These are phyloP conservation scores for Sherardia arvensis DNA, from an alignment of 257 asterid genomes.

Conservation along the genomic window DNA sequence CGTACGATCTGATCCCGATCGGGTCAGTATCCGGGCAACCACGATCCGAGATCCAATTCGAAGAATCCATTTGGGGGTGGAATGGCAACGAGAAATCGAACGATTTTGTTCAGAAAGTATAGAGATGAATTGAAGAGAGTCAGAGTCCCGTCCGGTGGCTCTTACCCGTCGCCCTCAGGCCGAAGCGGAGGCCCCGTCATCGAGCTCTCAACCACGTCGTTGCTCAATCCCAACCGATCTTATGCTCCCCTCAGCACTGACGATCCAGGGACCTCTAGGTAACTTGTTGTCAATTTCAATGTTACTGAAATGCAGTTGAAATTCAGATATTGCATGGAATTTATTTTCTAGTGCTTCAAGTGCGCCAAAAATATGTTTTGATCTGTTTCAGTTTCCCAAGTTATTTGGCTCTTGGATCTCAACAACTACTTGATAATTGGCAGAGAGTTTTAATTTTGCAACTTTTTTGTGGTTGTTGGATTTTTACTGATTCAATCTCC, in stretches of 20 bases:
- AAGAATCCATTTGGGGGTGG: background rate
- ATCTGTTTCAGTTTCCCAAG: background rate
- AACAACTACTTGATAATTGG: background rate
- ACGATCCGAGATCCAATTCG: conserved; percentile 20
- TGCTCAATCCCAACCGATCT: conserved; percentile 56
- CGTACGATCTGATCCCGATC: background rate
- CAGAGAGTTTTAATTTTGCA: background rate
- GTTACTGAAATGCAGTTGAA: background rate
- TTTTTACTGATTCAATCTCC: background rate
- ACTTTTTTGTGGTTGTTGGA: background rate
- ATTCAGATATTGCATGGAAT: background rate
- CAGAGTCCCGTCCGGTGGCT: conserved; percentile 61
- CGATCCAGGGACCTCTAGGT: conserved; percentile 64
- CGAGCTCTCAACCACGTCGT: conserved; percentile 77
- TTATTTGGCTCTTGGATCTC: background rate
- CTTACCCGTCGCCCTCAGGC: conserved; percentile 46
- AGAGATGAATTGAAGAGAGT: conserved; percentile 92
- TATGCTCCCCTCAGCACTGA: conserved; percentile 62
- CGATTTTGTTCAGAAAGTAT: conserved; percentile 68
- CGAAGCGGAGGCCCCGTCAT: conserved; percentile 79
- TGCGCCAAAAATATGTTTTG: background rate
- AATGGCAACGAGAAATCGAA: conserved; percentile 94
- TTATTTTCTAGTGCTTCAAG: too few species aligned
- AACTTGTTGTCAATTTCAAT: background rate
- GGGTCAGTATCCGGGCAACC: conserved; percentile 7